phyloP scores from a whole-genome alignment of 2,329 filamentous ascomycete genomes.

The Hirsutella rhossiliensis region DNA sequence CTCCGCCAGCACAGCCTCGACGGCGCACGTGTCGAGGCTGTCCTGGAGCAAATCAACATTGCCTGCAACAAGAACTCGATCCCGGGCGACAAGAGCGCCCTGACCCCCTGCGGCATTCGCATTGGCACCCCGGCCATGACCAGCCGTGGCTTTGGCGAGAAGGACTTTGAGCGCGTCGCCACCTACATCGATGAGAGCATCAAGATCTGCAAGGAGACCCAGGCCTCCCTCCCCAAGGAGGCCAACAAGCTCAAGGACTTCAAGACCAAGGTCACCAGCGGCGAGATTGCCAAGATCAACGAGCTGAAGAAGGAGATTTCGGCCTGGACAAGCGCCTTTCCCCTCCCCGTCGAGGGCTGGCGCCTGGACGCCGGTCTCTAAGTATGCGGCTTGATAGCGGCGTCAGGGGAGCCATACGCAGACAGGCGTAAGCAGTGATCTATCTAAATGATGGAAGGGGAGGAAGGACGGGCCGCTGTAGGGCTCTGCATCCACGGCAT shows the following conservation, averaged over 20 bases:
- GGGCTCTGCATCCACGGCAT: conserved; percentile 3
- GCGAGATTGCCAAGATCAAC: conserved; percentile 71
- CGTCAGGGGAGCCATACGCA: background rate
- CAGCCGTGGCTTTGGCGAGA: conserved; percentile 80
- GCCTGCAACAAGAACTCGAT: conserved; percentile 99
- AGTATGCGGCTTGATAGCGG: conserved; percentile 9
- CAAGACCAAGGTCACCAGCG: conserved; percentile 78
- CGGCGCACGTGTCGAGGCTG: conserved; percentile 87
- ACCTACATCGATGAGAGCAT: conserved; percentile 81
- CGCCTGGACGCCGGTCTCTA: conserved; percentile 48
- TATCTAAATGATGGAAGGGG: background rate
- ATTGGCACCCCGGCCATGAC: conserved; percentile 98
- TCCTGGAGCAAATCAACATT: conserved; percentile 97
- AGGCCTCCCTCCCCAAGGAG: conserved; percentile 78
- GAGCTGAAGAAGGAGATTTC: conserved; percentile 82
- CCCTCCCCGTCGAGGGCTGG: conserved; percentile 74
- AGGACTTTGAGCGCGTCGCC: conserved; percentile 86
- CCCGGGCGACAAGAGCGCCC: conserved; percentile 91
- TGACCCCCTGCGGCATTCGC: conserved; percentile 88
- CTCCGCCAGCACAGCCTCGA: conserved; percentile 80
- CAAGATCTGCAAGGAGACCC: conserved; percentile 82
- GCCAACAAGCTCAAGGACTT: conserved; percentile 99
- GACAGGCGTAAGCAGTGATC: background rate
- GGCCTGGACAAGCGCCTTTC: conserved; percentile 78
- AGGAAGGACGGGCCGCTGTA: background rate